Evolutionary conservation across 2,329 filamentous ascomycete genomes (phyloP), one percentile per base, ranked within the genome.

Genomic region (Amauroascus niger): DNA sequence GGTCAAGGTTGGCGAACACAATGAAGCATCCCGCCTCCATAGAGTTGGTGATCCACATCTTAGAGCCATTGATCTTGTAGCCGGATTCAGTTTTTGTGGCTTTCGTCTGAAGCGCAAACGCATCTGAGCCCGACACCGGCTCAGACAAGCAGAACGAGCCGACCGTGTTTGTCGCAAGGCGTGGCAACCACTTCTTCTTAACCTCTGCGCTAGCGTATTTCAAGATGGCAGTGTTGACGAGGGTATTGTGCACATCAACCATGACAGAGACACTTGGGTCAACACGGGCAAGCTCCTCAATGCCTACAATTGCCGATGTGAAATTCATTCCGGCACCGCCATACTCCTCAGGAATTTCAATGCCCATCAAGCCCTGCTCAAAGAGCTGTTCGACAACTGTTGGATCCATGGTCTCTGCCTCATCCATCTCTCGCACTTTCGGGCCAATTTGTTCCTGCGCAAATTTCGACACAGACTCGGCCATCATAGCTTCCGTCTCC

Each of bases 11-110:
- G 65, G 93, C 93, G 67, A 98, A 98, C 55, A 98, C 93, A 65
- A 98, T 91, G 75, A 96, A 98, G 76, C 97, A 85, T 56, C 83
- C 83, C 18, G 93, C 86, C 74, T 98, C 93, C 75, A 91, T 84
- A 49, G 87, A 86, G 78, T 98, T 98, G 59, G 93, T 98, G 73
- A 98, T 98, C 93, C 93, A 98, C 93, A 98, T 98, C 81, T 98
- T 98, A 71, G 82, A 83, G 48, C 93, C 93, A 57, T 82, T 86
- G 71, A 98, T 86, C 72, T 79, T 84, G 76, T 91, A 98, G 32
- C 91, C 89, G 59, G 83, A 79, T 20, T 82, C 78, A 0, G 88
- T 93, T 76, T 90, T 87, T 55, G 81, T 83, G 41, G 93, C 93
- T 70, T 88, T 90, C 54, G 93, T 97, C 61, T 88, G 86, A 59